These are phyloP conservation scores for Hylodesmum podocarpum DNA, from an alignment of 306 rosid genomes.

Conservation along the genomic window DNA sequence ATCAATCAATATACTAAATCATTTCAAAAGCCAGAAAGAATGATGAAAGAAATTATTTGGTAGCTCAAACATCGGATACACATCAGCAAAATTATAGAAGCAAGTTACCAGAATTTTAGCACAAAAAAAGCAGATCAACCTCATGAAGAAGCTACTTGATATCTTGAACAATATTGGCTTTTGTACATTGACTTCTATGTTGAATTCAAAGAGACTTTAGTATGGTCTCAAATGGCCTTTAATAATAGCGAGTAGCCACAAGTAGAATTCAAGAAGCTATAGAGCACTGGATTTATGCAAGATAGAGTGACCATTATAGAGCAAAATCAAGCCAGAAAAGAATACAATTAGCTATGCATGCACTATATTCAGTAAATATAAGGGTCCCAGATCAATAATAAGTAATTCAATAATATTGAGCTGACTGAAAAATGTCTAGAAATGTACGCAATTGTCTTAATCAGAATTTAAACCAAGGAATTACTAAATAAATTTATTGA, in stretches of 20 bases:
- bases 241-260: not conserved
- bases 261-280: constrained; percentile 8
- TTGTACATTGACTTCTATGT: not conserved
- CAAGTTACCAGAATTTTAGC: not conserved
- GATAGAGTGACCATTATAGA: not conserved
- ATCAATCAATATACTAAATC: not conserved
- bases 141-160: not conserved
- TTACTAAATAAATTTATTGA: too few relatives aligned
- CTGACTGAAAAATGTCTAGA: too few relatives aligned
- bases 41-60: not conserved
- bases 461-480: too few relatives aligned
- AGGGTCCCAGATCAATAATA: too few relatives aligned
- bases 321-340: not conserved
- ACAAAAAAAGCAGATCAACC: not conserved
- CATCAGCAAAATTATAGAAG: not conserved
- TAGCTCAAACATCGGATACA: constrained; percentile 16
- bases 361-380: too few relatives aligned
- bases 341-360: not conserved
- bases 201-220: not conserved
- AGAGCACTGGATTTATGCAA: not conserved
- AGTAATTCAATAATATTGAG: too few relatives aligned
- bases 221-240: not conserved
- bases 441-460: too few relatives aligned
- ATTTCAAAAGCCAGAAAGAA: not conserved
- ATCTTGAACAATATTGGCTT: not conserved